A percentile compares a stretch with the other conserved stretches of the same genome.
Evolutionary conservation across 768 basidiomycete genomes (phyloP).

Genomic region (Pleurotus sapidus): DNA sequence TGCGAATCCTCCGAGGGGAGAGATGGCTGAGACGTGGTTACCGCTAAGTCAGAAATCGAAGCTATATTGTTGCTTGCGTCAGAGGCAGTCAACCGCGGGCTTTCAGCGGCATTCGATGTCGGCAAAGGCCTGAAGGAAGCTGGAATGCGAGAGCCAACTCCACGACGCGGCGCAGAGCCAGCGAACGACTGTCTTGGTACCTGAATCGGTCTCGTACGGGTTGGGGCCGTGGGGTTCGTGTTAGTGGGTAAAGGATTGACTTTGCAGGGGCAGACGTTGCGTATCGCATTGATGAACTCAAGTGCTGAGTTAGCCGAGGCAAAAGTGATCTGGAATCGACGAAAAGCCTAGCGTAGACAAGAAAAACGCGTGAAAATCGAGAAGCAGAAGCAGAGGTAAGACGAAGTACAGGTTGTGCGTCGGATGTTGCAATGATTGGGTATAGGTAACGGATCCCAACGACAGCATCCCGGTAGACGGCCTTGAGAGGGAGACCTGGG

Average conservation of each 20-base stretch:
- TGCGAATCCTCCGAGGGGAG: too few species aligned
- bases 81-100: too few species aligned
- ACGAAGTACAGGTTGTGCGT: constrained; percentile 1
- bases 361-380: neutral
- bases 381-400: neutral
- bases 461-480: constrained; percentile 69
- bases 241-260: constrained; percentile 32
- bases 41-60: too few species aligned
- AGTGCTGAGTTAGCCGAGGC: constrained; percentile 41
- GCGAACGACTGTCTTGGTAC: too few species aligned
- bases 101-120: too few species aligned
- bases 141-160: too few species aligned
- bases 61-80: too few species aligned
- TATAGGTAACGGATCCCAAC: constrained; percentile 77
- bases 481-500: constrained; percentile 66
- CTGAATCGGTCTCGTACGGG: too few species aligned
- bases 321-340: constrained; percentile 78
- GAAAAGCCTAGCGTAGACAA: constrained; percentile 47
- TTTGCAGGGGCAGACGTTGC: constrained; percentile 74
- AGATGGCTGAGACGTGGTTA: too few species aligned
- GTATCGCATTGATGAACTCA: constrained; percentile 61
- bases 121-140: too few species aligned
- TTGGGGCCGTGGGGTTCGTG: too few species aligned
- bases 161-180: too few species aligned
- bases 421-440: constrained; percentile 26